Base-by-base conservation (phyloP, 768 basidiomycete species). In the Lepiota brunneoincarnata region DNA sequence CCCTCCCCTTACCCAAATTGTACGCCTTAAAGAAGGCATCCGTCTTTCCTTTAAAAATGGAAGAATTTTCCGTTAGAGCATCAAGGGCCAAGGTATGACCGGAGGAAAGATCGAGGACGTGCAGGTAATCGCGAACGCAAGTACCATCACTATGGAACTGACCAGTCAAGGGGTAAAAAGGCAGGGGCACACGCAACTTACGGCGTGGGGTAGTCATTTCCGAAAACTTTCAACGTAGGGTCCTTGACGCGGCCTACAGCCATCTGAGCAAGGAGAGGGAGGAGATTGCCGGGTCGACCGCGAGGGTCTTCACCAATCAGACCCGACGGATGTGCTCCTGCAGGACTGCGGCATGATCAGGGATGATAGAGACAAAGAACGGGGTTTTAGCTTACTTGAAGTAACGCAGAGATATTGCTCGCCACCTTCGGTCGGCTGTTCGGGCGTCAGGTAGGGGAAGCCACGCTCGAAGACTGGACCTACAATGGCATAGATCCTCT, bases 261-360 rank as follows among this genome's bases (percentile, higher is more conserved):
- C 82, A 98, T 97, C 42, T 96, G 93, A 6, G 93, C 91, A 36
- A 98, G 82, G 7, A 98, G 75, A 6, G 97, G 97, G 26, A 99
- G 74, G 38, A 99, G 79, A 70, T 99, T 99, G 50, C 91, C 93
- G 6, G 97, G 97, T 51, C 92, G 86, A 35, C 97, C 97, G 43
- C 82, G 78, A n/a, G 97, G 97, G 63, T 98, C 95, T 70, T 99
- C 97, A 18, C 97, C 97, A 50, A 99, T 95, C 56, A 77, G 70
- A 38, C 97, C 97, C 18, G 94, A 97, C 1, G 94, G 92, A 69
- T 98, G 96, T 1, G 96, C 95, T n/a, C 97, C 97, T 35, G 93
- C 97, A 58, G 97, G 97, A 70, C 93, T 96, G 55, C 44, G 6
- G 18, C 10, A 18, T 12, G 4, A 36, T 54, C 17, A 23, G 38